A percentile compares a stretch with the other conserved stretches of the same genome.
These are phyloP conservation scores for Cucurbitaria berberidis DNA, from an alignment of 2,329 filamentous ascomycete species.

Conservation along the genomic window DNA sequence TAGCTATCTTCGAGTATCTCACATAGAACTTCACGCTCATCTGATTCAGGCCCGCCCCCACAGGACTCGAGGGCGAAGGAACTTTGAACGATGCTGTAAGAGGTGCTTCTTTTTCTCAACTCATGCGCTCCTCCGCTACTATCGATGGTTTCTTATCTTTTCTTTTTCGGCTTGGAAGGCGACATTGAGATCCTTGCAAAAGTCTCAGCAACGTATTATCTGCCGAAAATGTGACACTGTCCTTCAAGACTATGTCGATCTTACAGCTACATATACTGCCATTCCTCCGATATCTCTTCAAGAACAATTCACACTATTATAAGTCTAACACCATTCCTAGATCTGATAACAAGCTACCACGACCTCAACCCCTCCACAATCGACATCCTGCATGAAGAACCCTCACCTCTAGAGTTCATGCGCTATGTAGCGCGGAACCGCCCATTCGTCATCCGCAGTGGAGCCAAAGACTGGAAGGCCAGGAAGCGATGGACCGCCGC, in stretches of 20 bases:
- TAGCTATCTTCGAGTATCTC: background rate
- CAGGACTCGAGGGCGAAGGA: conserved; percentile 30
- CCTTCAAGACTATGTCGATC: background rate
- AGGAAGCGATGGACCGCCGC: conserved; percentile 65
- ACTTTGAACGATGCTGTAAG: conserved; percentile 44
- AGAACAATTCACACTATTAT: background rate
- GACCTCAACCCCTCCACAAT: conserved; percentile 70
- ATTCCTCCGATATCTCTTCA: background rate
- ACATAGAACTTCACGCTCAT: conserved; percentile 1
- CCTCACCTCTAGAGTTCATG: conserved; percentile 80
- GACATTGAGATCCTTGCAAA: background rate
- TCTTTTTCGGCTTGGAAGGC: background rate
- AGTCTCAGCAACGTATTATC: background rate
- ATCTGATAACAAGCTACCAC: conserved; percentile 71
- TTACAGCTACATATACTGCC: background rate
- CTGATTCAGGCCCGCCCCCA: conserved; percentile 36
- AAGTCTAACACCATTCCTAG: conserved; percentile 14
- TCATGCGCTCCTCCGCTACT: conserved; percentile 1
- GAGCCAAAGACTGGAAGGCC: conserved; percentile 68
- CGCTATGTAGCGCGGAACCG: conserved; percentile 75
- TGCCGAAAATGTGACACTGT: background rate
- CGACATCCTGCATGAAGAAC: conserved; percentile 67
- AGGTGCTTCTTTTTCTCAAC: conserved; percentile 36
- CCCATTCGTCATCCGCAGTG: conserved; percentile 74
- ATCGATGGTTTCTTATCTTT: background rate